Conservation (phyloP, 2,329 filamentous ascomycete species). For the Sordariomycetes sp. region DNA sequence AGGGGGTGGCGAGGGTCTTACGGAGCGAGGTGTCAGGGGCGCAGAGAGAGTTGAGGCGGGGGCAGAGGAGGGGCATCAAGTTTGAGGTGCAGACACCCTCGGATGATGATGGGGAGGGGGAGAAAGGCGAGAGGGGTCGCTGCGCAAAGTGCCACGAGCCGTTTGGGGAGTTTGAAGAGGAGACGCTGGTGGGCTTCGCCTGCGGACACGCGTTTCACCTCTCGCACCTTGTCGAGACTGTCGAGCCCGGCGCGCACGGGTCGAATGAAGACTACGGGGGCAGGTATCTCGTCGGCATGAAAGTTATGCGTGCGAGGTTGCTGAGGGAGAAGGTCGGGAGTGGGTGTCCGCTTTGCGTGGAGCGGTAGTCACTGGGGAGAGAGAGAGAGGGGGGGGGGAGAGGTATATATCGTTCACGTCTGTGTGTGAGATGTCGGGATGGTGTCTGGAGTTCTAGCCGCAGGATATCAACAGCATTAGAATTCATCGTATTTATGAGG, state of each 20-base stretch:
- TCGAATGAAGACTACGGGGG: slow-evolving; percentile 26
- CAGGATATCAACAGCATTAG: no score
- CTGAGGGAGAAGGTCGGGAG: slow-evolving; percentile 55
- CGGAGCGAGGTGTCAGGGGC: slow-evolving; percentile 75
- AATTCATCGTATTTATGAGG: no score
- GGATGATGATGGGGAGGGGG: slow-evolving; percentile 20
- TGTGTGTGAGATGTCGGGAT: neutral
- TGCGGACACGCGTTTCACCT: slow-evolving; percentile 77
- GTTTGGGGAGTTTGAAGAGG: slow-evolving; percentile 48
- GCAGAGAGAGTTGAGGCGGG: slow-evolving; percentile 67
- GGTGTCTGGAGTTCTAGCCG: no score
- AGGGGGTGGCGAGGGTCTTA: slow-evolving; percentile 76
- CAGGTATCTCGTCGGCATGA: slow-evolving; percentile 62
- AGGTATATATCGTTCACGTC: neutral
- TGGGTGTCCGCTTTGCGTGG: slow-evolving; percentile 48
- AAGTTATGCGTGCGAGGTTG: slow-evolving; percentile 75
- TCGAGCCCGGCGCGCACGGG: slow-evolving; percentile 33
- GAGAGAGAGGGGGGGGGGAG: no score
- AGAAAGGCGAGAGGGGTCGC: slow-evolving; percentile 25
- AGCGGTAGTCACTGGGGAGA: neutral
- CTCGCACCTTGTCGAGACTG: slow-evolving; percentile 48
- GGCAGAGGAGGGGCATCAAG: slow-evolving; percentile 75
- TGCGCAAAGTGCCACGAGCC: slow-evolving; percentile 44
- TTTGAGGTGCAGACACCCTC: slow-evolving; percentile 53
- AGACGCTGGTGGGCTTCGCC: slow-evolving; percentile 67